phyloP scores from a whole-genome alignment of 116 monocot genomes.

The Posidonia oceanica region DNA sequence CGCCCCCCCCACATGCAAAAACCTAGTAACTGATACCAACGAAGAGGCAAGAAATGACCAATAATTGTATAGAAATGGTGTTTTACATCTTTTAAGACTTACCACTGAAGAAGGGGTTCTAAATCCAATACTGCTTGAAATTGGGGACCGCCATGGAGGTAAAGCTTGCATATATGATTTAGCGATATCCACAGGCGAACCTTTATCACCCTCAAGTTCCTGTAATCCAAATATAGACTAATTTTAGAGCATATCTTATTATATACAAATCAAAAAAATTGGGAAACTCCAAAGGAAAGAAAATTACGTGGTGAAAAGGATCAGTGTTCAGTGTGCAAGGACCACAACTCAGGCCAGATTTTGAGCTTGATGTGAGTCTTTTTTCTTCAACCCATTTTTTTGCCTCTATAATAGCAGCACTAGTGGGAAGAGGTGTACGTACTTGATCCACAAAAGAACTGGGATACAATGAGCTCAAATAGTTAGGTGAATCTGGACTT shows the following conservation, averaged over 20 bases:
- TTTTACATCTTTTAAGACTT: constrained; percentile 15
- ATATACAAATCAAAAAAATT: background rate
- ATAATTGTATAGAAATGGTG: constrained; percentile 2
- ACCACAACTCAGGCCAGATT: constrained; percentile 33
- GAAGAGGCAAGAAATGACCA: constrained; percentile 12
- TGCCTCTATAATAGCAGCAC: constrained; percentile 64
- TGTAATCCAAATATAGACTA: constrained; percentile 10
- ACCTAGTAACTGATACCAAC: too few species aligned
- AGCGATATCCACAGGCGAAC: constrained; percentile 67
- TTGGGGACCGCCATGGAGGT: constrained; percentile 76
- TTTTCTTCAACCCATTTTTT: constrained; percentile 80
- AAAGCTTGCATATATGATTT: constrained; percentile 78
- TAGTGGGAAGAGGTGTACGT: constrained; percentile 26
- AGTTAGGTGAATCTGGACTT: constrained; percentile 15
- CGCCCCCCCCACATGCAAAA: too few species aligned
- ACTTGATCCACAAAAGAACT: constrained; percentile 6
- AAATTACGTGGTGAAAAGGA: constrained; percentile 29
- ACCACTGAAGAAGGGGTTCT: constrained; percentile 20
- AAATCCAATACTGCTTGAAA: constrained; percentile 25
- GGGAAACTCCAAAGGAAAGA: background rate
- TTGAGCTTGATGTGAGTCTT: constrained; percentile 27
- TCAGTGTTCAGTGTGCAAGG: constrained; percentile 49
- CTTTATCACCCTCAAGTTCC: constrained; percentile 23
- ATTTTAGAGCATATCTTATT: background rate
- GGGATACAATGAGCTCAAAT: constrained; percentile 19